Evolutionary conservation across 768 basidiomycete species (phyloP).

Genomic region (Xerocomus brunneocitrinus): DNA sequence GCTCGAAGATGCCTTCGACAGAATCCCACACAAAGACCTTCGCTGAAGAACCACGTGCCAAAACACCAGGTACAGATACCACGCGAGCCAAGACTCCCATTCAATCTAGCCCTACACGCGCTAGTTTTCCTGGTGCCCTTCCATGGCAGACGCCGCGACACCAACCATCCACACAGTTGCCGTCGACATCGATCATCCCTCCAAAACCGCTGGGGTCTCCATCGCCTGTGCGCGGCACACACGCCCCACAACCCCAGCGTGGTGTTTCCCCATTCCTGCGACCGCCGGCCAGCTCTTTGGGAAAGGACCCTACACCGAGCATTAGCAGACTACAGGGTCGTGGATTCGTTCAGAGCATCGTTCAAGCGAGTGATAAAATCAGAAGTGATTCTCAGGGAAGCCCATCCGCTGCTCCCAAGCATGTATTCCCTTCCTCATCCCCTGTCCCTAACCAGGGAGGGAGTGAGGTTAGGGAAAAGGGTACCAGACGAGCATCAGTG

Average conservation of each 20-base stretch:
- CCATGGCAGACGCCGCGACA: slow-evolving; percentile 25
- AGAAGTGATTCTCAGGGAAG: slow-evolving; percentile 34
- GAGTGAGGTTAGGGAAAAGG: slow-evolving; percentile 36
- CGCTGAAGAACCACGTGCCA: slow-evolving; percentile 20
- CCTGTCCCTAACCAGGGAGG: slow-evolving; percentile 32
- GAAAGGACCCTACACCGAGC: slow-evolving; percentile 77
- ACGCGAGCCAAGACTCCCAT: slow-evolving; percentile 14
- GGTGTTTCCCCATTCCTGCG: slow-evolving; percentile 58
- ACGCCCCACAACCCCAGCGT: slow-evolving; percentile 38
- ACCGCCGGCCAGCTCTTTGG: slow-evolving; percentile 32
- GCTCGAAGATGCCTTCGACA: slow-evolving; percentile 17
- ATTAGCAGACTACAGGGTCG: slow-evolving; percentile 79
- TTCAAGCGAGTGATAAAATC: slow-evolving; percentile 60
- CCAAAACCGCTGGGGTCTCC: slow-evolving; percentile 28
- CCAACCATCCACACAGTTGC: slow-evolving; percentile 31
- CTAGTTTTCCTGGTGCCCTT: slow-evolving; percentile 12
- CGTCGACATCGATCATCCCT: slow-evolving; percentile 26
- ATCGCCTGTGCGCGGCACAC: slow-evolving; percentile 39
- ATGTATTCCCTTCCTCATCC: slow-evolving; percentile 25
- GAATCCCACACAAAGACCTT: slow-evolving; percentile 11
- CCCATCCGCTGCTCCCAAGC: slow-evolving; percentile 24
- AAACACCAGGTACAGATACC: slow-evolving; percentile 16
- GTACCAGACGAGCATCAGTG: slow-evolving; percentile 43
- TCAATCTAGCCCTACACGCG: slow-evolving; percentile 15
- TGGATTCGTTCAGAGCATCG: slow-evolving; percentile 81